Conservation (phyloP, 2,329 filamentous ascomycete genomes). For the Xylaria polymorpha region DNA sequence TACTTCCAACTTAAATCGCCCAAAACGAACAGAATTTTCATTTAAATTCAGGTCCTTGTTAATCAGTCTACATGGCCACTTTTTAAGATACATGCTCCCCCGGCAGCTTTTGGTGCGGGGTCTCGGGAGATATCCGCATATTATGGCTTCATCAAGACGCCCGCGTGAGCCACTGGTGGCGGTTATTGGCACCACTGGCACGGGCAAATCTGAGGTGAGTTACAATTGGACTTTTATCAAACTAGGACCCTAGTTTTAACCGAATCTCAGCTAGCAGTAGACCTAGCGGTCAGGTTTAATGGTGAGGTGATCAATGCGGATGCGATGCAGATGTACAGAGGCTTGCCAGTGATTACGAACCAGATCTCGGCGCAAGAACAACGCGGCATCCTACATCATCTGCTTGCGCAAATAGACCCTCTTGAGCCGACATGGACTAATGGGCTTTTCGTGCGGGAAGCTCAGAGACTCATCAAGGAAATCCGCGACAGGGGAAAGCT, state of each 20-base stretch:
- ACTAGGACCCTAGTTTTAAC: conserved; percentile 27
- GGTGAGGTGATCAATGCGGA: conserved; percentile 98
- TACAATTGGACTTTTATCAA: background rate
- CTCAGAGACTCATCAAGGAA: conserved; percentile 75
- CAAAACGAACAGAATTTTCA: background rate
- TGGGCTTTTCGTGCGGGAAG: conserved; percentile 78
- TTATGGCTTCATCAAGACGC: conserved; percentile 54
- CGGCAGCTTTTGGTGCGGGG: conserved; percentile 9
- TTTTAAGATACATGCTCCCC: conserved; percentile 22
- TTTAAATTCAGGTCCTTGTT: background rate
- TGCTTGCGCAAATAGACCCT: conserved; percentile 81
- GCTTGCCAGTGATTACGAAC: conserved; percentile 94
- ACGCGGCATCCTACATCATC: conserved; percentile 84
- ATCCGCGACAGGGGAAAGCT: conserved; percentile 82
- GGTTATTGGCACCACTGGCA: conserved; percentile 90
- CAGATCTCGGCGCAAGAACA: conserved; percentile 83
- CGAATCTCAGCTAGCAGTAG: conserved; percentile 80
- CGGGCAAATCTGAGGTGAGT: conserved; percentile 67
- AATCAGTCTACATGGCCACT: background rate
- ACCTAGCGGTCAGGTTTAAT: conserved; percentile 83
- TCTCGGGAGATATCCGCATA: conserved; percentile 45
- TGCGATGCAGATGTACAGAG: conserved; percentile 96
- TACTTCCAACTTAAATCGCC: background rate
- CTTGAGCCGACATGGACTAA: conserved; percentile 87
- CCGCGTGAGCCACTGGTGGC: conserved; percentile 75